phyloP scores from a whole-genome alignment of 169 alveolate genomes.

The Toxoplasma gondii region DNA sequence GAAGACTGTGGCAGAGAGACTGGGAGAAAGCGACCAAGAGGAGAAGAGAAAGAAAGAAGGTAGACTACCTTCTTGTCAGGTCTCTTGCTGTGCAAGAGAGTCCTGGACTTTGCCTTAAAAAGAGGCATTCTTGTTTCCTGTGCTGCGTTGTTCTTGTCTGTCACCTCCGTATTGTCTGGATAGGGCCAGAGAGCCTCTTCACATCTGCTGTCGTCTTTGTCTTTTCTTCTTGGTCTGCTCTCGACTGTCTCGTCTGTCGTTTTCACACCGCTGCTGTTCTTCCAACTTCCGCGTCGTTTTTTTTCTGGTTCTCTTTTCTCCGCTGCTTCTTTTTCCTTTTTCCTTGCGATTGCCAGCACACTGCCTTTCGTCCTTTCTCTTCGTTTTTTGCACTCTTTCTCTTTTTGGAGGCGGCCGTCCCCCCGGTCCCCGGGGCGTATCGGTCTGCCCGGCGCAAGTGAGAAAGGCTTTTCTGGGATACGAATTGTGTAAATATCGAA shows the following conservation, averaged over 20 bases:
- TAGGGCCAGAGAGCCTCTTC: too few species aligned
- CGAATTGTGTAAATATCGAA: too few species aligned
- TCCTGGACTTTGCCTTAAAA: too few species aligned
- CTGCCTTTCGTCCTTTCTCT: neutral
- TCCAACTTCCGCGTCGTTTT: neutral
- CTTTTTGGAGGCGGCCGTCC: too few species aligned
- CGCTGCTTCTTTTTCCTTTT: neutral
- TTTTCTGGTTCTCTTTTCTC: neutral
- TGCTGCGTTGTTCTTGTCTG: neutral
- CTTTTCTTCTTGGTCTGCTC: neutral
- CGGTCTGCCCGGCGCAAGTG: too few species aligned
- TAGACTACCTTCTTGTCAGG: neutral
- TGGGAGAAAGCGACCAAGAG: neutral
- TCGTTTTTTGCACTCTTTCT: neutral
- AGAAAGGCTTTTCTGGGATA: too few species aligned
- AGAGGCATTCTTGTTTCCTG: neutral
- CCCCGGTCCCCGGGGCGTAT: too few species aligned
- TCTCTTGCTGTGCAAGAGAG: neutral
- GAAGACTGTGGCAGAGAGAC: neutral
- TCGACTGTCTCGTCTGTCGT: neutral
- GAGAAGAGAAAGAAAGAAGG: neutral
- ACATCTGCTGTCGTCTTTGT: neutral
- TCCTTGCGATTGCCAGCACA: neutral
- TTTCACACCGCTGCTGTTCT: neutral
- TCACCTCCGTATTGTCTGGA: neutral